These are phyloP conservation scores for Parachaetomium inaequale DNA, from an alignment of 495 filamentous ascomycete genomes.

Conservation along the genomic window DNA sequence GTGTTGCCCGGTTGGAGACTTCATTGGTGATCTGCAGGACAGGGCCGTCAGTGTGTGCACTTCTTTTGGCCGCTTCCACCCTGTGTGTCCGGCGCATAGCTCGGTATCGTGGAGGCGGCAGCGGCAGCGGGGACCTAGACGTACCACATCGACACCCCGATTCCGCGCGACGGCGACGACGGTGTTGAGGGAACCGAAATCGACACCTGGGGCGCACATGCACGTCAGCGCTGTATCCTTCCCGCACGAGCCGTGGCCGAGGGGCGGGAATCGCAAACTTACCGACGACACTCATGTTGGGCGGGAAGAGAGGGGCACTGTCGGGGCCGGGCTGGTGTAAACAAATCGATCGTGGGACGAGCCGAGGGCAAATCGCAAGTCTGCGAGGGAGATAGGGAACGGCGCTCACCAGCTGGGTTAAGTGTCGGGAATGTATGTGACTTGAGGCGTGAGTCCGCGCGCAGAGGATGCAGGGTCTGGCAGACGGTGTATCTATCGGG, in stretches of 20 bases:
- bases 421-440: constrained; percentile 6
- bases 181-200: constrained; percentile 96
- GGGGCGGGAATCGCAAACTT: constrained; percentile 18
- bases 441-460: neutral
- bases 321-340: constrained; percentile 24
- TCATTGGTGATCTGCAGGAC: constrained; percentile 85
- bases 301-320: constrained; percentile 29
- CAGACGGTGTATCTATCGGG: constrained; percentile 13
- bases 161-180: constrained; percentile 96
- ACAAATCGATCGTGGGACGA: constrained; percentile 17
- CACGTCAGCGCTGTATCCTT: constrained; percentile 12
- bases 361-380: neutral
- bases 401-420: constrained; percentile 11
- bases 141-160: constrained; percentile 97
- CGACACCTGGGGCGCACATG: constrained; percentile 57
- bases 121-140: constrained; percentile 43
- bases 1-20: constrained; percentile 96
- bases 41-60: neutral
- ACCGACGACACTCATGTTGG: constrained; percentile 52
- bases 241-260: neutral
- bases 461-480: constrained; percentile 14
- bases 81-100: neutral
- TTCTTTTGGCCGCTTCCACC: neutral
- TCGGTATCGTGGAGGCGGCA: neutral
- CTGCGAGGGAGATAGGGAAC: too few species aligned